Evolutionary conservation across 768 basidiomycete species (phyloP), one percentile per base, ranked within the genome.

Genomic region (Gyrodon lividus): DNA sequence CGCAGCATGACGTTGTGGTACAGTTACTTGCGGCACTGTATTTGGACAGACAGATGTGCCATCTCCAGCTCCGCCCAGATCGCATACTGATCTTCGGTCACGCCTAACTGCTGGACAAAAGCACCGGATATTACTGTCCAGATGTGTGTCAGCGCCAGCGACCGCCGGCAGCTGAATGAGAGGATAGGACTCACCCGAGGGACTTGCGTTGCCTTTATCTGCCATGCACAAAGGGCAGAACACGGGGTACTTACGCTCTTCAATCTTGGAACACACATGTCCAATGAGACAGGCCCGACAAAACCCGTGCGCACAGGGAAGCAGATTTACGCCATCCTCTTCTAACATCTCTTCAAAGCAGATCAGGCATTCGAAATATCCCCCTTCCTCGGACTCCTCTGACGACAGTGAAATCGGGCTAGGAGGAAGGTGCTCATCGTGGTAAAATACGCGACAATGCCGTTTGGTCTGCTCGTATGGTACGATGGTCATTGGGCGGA

Each of bases 201-300:
- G 69, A 24, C 50, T 68, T 3, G 49, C 41, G 5, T 63, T 63
- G 13, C 57, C 55, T 7, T 58, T 58, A 19, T 73, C 72, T 5
- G 72, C 65, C 24, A 72, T 63, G 54, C 86, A 87, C 19, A 75
- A 50, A 1, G 85, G 86, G 58, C 85, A 87, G 16, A 77, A 63
- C 22, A 87, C 77, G 1, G 85, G 85, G 43, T 75, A 85, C 20
- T 67, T 73, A 49, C 72, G 73, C 31, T 82, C 79, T 14, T 71
- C 68, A 19, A 86, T 69, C 59, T 77, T 77, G 12, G 77, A 69
- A 28, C 58, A 59, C 4, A 79, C 68, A 38, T 82, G 74, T 9
- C 61, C 55, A 31, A 59, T 65, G 22, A 84, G 60, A 59, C 86
- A 86, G 4, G 65, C 62, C 43, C 76, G 72, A 64, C 86, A 87